Conservation (phyloP, 352 stramenopile genomes). For the Elongisporangium prolatum region DNA sequence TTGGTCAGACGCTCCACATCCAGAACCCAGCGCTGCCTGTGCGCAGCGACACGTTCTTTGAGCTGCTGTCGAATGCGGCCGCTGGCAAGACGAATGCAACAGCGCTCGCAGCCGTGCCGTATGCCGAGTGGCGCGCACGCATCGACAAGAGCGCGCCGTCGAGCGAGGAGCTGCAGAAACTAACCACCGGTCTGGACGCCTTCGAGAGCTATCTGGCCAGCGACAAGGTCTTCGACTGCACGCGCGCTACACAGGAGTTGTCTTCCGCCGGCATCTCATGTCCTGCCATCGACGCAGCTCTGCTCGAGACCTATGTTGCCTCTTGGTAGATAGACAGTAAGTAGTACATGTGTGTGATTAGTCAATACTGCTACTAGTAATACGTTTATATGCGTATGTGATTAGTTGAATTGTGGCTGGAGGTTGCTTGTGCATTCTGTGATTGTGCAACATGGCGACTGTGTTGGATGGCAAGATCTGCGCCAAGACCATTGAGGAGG, state of each 20-base stretch:
- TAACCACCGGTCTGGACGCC: slow-evolving; percentile 52
- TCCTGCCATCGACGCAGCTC: slow-evolving; percentile 28
- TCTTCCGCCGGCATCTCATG: slow-evolving; percentile 30
- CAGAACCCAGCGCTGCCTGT: slow-evolving; percentile 49
- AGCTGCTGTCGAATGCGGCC: slow-evolving; percentile 16
- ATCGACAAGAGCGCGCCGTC: slow-evolving; percentile 15
- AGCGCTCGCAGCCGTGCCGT: slow-evolving; percentile 22
- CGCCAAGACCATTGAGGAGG: slow-evolving; percentile 52
- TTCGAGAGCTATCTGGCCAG: slow-evolving; percentile 67
- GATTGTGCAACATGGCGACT: slow-evolving; percentile 79
- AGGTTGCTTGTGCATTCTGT: slow-evolving; percentile 43
- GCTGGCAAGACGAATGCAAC: slow-evolving; percentile 14
- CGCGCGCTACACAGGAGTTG: slow-evolving; percentile 42
- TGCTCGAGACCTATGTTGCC: slow-evolving; percentile 38
- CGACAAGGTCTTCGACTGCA: slow-evolving; percentile 58
- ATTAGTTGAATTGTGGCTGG: slow-evolving; percentile 9
- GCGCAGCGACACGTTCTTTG: slow-evolving; percentile 45
- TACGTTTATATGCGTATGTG: slow-evolving; percentile 1
- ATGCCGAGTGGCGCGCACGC: slow-evolving; percentile 34
- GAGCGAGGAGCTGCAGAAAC: slow-evolving; percentile 38
- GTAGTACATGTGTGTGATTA: not conserved
- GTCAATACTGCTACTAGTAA: too few relatives aligned
- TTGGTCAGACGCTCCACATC: slow-evolving; percentile 73
- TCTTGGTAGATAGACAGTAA: slow-evolving; percentile 30
- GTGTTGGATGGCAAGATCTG: slow-evolving; percentile 91